Evolutionary conservation across 2,329 filamentous ascomycete genomes (phyloP).

Genomic region (Erysiphe pulchra): DNA sequence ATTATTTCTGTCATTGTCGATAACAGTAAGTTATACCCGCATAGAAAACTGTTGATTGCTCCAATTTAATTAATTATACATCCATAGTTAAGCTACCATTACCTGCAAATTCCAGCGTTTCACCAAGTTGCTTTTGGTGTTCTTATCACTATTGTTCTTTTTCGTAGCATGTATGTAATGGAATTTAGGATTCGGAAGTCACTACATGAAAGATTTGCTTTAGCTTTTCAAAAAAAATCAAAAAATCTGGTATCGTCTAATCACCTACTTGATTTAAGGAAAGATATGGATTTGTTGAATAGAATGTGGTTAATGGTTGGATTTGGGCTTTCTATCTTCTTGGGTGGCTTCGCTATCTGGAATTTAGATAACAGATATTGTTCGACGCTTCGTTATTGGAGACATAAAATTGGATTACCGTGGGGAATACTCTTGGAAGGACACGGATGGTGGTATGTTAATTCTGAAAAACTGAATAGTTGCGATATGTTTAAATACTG

Average conservation of each 20-base stretch:
- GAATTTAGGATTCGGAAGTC: constrained; percentile 35
- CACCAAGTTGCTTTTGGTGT: constrained; percentile 45
- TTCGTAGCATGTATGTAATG: constrained; percentile 37
- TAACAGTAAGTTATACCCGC: constrained; percentile 33
- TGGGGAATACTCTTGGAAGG: constrained; percentile 50
- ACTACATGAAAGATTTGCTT: constrained; percentile 15
- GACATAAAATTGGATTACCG: constrained; percentile 35
- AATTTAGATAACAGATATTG: constrained; percentile 40
- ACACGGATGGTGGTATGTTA: constrained; percentile 46
- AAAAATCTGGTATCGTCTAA: constrained; percentile 14
- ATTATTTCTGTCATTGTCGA: constrained; percentile 22
- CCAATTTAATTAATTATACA: constrained; percentile 14
- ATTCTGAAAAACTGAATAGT: constrained; percentile 16
- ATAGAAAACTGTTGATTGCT: constrained; percentile 21
- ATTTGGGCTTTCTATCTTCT: constrained; percentile 32
- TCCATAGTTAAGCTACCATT: constrained; percentile 37
- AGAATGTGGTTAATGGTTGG: constrained; percentile 37
- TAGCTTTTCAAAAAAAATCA: constrained; percentile 15
- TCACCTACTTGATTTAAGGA: constrained; percentile 18
- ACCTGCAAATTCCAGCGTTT: constrained; percentile 44
- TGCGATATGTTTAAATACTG: constrained; percentile 18
- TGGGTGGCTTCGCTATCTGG: constrained; percentile 44
- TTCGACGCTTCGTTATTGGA: constrained; percentile 19
- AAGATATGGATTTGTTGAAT: constrained; percentile 30
- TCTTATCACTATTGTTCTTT: constrained; percentile 34